Evolutionary conservation across 108 stramenopile species (phyloP).

Genomic region (Cylindrotheca fusiformis): DNA sequence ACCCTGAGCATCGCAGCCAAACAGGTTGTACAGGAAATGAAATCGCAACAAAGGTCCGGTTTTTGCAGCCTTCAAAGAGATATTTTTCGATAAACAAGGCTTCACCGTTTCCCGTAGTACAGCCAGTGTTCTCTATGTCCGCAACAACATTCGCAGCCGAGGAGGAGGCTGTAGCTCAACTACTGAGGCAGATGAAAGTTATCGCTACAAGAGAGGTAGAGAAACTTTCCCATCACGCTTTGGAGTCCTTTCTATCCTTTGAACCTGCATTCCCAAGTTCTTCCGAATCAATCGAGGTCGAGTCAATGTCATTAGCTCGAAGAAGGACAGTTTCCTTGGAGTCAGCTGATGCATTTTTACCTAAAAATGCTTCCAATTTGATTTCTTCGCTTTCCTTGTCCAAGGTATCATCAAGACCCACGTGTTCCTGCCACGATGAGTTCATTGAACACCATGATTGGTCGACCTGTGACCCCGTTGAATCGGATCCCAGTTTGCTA

Average conservation of each 20-base stretch:
- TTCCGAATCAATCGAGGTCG: conserved; percentile 7
- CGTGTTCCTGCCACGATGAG: too few species aligned
- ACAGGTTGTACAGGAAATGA: too few species aligned
- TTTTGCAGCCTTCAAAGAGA: too few species aligned
- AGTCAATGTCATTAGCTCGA: conserved; percentile 3
- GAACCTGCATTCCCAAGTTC: neutral
- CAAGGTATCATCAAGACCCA: too few species aligned
- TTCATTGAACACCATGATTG: conserved; percentile 8
- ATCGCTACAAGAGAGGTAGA: conserved; percentile 35
- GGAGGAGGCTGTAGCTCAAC: conserved; percentile 19
- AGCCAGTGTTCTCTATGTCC: too few species aligned
- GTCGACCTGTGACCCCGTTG: conserved; percentile 10
- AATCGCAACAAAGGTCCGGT: too few species aligned
- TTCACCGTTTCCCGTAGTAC: too few species aligned
- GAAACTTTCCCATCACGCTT: conserved; percentile 8
- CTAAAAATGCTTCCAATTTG: too few species aligned
- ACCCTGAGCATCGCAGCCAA: too few species aligned
- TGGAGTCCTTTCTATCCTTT: conserved; percentile 8
- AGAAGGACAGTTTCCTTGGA: conserved; percentile 26
- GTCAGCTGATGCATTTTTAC: conserved; percentile 18
- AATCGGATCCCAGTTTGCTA: conserved; percentile 6
- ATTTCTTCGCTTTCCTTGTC: neutral
- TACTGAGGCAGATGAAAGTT: conserved; percentile 26
- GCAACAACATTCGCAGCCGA: too few species aligned
- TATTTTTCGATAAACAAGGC: too few species aligned